These are phyloP conservation scores for Aspergillus jensenii DNA, from an alignment of 2,329 filamentous ascomycete genomes.

Conservation along the genomic window DNA sequence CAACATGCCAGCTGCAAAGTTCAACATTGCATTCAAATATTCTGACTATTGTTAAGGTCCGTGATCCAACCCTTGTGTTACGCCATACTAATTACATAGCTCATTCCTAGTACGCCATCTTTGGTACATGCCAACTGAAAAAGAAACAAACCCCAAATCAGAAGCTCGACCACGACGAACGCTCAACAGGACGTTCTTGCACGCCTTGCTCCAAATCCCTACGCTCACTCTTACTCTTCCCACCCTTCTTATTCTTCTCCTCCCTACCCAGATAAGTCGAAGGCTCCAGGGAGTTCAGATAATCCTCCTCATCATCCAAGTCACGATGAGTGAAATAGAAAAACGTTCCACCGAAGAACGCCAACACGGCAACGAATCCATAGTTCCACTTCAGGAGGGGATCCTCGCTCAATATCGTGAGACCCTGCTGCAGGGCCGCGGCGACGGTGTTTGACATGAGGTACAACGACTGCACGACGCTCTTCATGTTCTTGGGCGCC, in stretches of 20 bases:
- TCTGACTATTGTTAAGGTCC: background rate
- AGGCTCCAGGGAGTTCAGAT: conserved; percentile 53
- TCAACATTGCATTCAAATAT: background rate
- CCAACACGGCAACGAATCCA: conserved; percentile 60
- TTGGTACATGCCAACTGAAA: background rate
- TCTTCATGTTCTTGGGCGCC: conserved; percentile 76
- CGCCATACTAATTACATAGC: background rate
- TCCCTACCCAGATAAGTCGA: conserved; percentile 19
- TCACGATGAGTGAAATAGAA: conserved; percentile 68
- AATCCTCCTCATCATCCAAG: conserved; percentile 67
- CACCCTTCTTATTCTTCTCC: background rate
- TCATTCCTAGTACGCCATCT: background rate
- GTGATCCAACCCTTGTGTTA: background rate
- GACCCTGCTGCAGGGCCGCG: conserved; percentile 66
- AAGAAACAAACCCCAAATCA: background rate
- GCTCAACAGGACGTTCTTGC: background rate
- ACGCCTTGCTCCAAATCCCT: background rate
- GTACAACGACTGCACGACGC: conserved; percentile 61
- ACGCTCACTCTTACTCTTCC: background rate
- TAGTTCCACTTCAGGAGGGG: conserved; percentile 75
- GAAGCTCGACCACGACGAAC: background rate
- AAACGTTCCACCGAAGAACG: conserved; percentile 60
- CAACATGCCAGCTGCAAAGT: background rate
- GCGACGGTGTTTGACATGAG: conserved; percentile 69
- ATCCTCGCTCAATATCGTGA: conserved; percentile 62